These are phyloP conservation scores for Russula lepida DNA, from an alignment of 768 basidiomycete species.

Conservation along the genomic window DNA sequence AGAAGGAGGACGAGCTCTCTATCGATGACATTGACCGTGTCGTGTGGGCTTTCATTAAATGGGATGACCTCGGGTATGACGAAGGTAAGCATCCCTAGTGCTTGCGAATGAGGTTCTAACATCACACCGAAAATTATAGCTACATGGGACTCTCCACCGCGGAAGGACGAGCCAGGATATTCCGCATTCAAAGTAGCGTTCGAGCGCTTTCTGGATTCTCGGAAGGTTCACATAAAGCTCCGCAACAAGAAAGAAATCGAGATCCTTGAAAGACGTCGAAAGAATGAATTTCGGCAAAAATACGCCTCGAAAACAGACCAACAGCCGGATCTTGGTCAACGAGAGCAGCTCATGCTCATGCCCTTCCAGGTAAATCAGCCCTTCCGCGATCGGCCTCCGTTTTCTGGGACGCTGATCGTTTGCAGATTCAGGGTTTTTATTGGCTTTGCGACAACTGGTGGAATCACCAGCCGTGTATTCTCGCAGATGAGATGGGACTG, in stretches of 20 bases:
- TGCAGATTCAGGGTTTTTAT: conserved; percentile 68
- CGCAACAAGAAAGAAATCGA: conserved; percentile 36
- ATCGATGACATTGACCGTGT: conserved; percentile 50
- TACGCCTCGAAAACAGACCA: conserved; percentile 32
- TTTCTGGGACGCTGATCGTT: background rate
- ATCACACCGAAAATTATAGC: conserved; percentile 37
- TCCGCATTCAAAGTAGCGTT: conserved; percentile 62
- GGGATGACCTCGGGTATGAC: conserved; percentile 89
- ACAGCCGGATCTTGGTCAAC: conserved; percentile 64
- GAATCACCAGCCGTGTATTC: conserved; percentile 73
- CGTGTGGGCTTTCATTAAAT: conserved; percentile 84
- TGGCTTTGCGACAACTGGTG: conserved; percentile 88
- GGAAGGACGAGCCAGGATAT: conserved; percentile 46
- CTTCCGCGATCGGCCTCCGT: background rate
- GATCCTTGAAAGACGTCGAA: conserved; percentile 44
- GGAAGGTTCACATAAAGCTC: conserved; percentile 49
- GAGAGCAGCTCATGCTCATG: conserved; percentile 60
- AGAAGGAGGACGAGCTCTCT: conserved; percentile 35
- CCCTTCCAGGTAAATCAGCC: conserved; percentile 62
- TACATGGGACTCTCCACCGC: conserved; percentile 90
- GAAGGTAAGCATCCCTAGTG: conserved; percentile 51
- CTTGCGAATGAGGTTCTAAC: conserved; percentile 1
- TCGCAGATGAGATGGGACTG: conserved; percentile 97
- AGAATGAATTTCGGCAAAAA: conserved; percentile 44
- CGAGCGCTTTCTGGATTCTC: conserved; percentile 52